These are phyloP conservation scores for Basipetospora chlamydospora DNA, from an alignment of 2,329 filamentous ascomycete species.

Conservation along the genomic window DNA sequence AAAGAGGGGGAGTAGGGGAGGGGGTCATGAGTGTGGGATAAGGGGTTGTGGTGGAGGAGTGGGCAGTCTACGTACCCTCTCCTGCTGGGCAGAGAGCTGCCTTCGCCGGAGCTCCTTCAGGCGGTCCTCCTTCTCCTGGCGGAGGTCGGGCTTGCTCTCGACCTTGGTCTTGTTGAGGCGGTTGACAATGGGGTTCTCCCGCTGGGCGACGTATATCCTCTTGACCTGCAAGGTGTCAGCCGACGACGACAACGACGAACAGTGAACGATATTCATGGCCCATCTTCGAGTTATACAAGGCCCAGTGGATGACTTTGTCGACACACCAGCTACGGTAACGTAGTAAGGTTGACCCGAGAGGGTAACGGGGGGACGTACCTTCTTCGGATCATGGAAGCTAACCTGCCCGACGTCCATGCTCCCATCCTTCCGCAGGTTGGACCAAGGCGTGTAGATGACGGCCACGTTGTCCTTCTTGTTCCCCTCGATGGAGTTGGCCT, in stretches of 20 bases:
- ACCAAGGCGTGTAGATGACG: slow-evolving; percentile 95
- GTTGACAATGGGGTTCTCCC: slow-evolving; percentile 87
- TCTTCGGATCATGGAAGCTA: slow-evolving; percentile 77
- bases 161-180: slow-evolving; percentile 94
- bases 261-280: too few relatives aligned
- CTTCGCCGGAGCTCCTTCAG: slow-evolving; percentile 55
- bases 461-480: slow-evolving; percentile 99
- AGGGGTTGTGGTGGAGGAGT: too few relatives aligned
- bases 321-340: too few relatives aligned
- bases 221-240: slow-evolving; percentile 29
- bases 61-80: slow-evolving; percentile 49
- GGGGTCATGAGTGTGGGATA: too few relatives aligned
- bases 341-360: too few relatives aligned
- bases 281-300: too few relatives aligned
- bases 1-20: too few relatives aligned
- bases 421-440: slow-evolving; percentile 87
- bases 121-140: slow-evolving; percentile 66
- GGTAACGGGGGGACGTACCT: slow-evolving; percentile 43
- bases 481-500: slow-evolving; percentile 98
- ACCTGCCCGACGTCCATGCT: slow-evolving; percentile 94
- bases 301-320: too few relatives aligned
- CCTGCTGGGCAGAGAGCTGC: slow-evolving; percentile 49
- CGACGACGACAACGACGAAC: too few relatives aligned
- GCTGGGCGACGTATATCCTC: slow-evolving; percentile 60
- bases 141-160: slow-evolving; percentile 74